phyloP scores from a whole-genome alignment of 768 basidiomycete species.

The Lactarius akahatsu region DNA sequence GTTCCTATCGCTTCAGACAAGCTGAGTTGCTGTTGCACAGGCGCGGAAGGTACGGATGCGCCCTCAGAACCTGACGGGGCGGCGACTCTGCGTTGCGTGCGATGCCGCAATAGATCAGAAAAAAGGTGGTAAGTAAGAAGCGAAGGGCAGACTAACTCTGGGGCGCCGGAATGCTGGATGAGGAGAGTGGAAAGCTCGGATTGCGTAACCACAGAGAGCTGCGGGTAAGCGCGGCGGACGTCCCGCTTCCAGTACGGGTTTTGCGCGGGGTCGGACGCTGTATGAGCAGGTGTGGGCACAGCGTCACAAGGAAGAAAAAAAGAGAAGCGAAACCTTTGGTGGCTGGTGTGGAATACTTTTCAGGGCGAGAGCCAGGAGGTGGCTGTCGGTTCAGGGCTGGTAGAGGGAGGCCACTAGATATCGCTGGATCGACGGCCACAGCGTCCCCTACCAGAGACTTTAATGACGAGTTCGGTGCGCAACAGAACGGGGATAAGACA shows the following conservation, averaged over 20 bases:
- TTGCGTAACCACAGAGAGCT: slow-evolving; percentile 86
- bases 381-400: slow-evolving; percentile 73
- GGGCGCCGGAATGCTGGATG: slow-evolving; percentile 69
- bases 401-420: slow-evolving; percentile 86
- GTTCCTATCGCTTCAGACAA: slow-evolving; percentile 71
- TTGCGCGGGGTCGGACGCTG: slow-evolving; percentile 83
- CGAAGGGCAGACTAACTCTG: slow-evolving; percentile 44
- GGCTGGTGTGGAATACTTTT: slow-evolving; percentile 83
- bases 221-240: slow-evolving; percentile 89
- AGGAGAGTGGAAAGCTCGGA: slow-evolving; percentile 75
- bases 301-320: slow-evolving; percentile 10
- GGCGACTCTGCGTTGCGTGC: slow-evolving; percentile 46
- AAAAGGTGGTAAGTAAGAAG: slow-evolving; percentile 19
- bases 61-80: slow-evolving; percentile 48
- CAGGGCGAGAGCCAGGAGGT: slow-evolving; percentile 84
- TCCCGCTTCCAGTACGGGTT: slow-evolving; percentile 97
- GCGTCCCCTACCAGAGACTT: slow-evolving; percentile 61
- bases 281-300: not conserved
- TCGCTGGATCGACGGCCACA: slow-evolving; percentile 82
- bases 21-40: slow-evolving; percentile 50
- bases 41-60: slow-evolving; percentile 44
- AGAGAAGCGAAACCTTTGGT: slow-evolving; percentile 63
- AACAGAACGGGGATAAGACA: slow-evolving; percentile 34
- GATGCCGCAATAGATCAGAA: not conserved
- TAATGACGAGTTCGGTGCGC: not conserved